Conservation (phyloP, 257 asterid species). For the Fraxinus quadrangulata region DNA sequence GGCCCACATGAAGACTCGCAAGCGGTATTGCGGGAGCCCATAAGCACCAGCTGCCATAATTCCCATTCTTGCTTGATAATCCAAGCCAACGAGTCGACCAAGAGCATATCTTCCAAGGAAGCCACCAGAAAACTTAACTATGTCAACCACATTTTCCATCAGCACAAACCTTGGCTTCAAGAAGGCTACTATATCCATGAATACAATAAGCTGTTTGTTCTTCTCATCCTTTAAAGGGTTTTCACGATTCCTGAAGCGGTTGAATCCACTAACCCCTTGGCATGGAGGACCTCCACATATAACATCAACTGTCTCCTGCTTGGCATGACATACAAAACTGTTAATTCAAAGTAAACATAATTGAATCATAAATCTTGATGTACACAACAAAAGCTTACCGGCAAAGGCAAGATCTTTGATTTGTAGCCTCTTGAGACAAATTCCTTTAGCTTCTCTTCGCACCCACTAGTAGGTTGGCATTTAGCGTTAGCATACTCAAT, state of each 20-base stretch:
- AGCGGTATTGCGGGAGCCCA: slow-evolving; percentile 80
- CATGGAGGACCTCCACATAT: slow-evolving; percentile 97
- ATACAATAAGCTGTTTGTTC: slow-evolving; percentile 64
- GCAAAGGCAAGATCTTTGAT: slow-evolving; percentile 65
- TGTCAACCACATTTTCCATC: slow-evolving; percentile 91
- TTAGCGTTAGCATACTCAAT: neutral
- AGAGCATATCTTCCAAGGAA: slow-evolving; percentile 81
- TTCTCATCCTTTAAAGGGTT: slow-evolving; percentile 63
- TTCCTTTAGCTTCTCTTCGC: slow-evolving; percentile 59
- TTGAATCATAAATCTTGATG: neutral
- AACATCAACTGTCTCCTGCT: slow-evolving; percentile 77
- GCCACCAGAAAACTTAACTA: slow-evolving; percentile 60
- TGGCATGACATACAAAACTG: neutral
- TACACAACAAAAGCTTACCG: slow-evolving; percentile 49
- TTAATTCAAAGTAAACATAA: slow-evolving; percentile 8
- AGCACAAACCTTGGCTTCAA: slow-evolving; percentile 67
- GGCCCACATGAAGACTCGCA: slow-evolving; percentile 85
- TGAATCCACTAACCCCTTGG: slow-evolving; percentile 91
- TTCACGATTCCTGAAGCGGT: slow-evolving; percentile 53
- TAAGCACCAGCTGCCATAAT: slow-evolving; percentile 87
- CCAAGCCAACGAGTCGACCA: slow-evolving; percentile 64
- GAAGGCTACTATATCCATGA: slow-evolving; percentile 62
- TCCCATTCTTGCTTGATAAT: slow-evolving; percentile 75
- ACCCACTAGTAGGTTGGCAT: slow-evolving; percentile 41
- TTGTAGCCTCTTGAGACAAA: slow-evolving; percentile 52